phyloP scores from a whole-genome alignment of 768 basidiomycete species.

The Macrolepiota fuliginosa region DNA sequence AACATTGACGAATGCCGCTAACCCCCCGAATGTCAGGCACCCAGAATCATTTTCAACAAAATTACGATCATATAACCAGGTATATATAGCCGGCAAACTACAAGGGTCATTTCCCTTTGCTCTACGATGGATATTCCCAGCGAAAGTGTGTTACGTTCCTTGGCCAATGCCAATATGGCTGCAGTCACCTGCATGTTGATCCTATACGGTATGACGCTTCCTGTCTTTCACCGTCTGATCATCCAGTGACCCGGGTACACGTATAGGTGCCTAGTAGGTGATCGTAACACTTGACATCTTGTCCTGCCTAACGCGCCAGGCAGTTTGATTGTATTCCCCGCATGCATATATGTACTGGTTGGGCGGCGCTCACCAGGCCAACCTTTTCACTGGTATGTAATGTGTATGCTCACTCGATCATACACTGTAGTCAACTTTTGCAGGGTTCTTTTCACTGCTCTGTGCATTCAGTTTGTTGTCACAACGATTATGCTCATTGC shows the following conservation, averaged over 20 bases:
- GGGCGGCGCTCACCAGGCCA: not conserved
- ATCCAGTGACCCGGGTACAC: not conserved
- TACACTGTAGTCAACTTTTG: not conserved
- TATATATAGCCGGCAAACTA: not conserved
- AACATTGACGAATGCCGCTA: too few relatives aligned
- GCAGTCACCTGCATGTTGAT: not conserved
- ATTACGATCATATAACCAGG: too few relatives aligned
- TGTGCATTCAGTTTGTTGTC: not conserved
- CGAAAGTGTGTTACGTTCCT: not conserved
- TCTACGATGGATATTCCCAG: not conserved
- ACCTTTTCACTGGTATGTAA: not conserved
- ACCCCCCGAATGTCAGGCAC: too few relatives aligned
- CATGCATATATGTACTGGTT: not conserved
- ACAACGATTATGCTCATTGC: not conserved
- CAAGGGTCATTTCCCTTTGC: not conserved
- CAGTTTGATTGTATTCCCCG: not conserved
- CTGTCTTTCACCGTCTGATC: not conserved
- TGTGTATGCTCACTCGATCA: not conserved
- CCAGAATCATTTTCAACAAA: too few relatives aligned
- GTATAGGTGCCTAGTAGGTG: not conserved
- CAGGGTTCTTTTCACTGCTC: not conserved
- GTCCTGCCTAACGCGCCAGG: not conserved
- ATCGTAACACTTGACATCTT: not conserved
- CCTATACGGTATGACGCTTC: not conserved
- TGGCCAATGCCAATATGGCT: constrained; percentile 4